Conservation (phyloP, 768 basidiomycete species). For the Udeniomyces megalosporus region DNA sequence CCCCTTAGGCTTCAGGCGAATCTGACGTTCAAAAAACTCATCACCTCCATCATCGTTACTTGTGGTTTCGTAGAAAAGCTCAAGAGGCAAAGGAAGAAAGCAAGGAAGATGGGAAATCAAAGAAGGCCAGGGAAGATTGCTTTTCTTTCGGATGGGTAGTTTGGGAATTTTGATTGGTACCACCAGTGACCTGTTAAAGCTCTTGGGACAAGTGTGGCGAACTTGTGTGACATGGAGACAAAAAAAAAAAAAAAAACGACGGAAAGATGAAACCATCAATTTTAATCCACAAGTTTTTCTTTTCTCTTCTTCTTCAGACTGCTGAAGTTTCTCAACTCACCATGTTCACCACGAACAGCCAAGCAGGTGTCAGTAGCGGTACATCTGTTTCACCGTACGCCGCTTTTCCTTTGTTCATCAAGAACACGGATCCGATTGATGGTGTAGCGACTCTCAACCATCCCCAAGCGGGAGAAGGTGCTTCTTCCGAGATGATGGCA, state of each 20-base stretch:
- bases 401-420: background rate
- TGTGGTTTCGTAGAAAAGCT: too few species aligned
- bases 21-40: too few species aligned
- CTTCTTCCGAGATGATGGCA: background rate
- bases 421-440: background rate
- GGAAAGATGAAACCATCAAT: too few species aligned
- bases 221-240: background rate
- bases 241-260: background rate
- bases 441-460: too few species aligned
- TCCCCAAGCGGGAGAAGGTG: too few species aligned
- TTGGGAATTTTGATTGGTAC: background rate
- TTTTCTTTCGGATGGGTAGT: background rate
- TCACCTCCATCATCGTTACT: too few species aligned
- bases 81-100: too few species aligned
- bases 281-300: background rate
- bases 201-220: background rate
- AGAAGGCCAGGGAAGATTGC: background rate
- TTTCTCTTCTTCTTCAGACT: background rate
- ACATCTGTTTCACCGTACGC: too few species aligned
- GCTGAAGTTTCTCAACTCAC: background rate
- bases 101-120: too few species aligned
- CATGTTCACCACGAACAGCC: background rate
- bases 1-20: too few species aligned
- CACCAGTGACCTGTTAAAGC: background rate
- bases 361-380: background rate